A percentile compares a stretch with the other conserved stretches of the same genome.
These are phyloP conservation scores for Pichia thaimueangensis DNA, from an alignment of 805 yeast genomes.

Conservation along the genomic window DNA sequence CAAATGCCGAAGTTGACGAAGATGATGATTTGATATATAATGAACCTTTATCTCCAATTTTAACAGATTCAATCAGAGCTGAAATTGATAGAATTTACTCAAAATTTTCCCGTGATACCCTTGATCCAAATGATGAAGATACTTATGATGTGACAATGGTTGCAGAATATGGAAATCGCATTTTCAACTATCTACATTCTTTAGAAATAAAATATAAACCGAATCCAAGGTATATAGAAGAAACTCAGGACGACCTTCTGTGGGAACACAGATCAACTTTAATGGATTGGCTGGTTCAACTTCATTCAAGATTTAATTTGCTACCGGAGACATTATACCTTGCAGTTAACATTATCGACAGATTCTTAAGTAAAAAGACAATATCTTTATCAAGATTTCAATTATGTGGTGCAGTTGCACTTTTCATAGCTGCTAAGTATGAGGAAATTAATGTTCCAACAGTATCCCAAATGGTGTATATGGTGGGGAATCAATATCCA, in stretches of 20 bases:
- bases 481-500: constrained; percentile 76
- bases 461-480: constrained; percentile 73
- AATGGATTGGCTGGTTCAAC: constrained; percentile 87
- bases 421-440: constrained; percentile 88
- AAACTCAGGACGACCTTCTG: constrained; percentile 63
- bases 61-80: constrained; percentile 40
- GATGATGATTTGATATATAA: constrained; percentile 32
- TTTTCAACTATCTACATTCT: constrained; percentile 70
- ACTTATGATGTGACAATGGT: constrained; percentile 86
- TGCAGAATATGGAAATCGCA: constrained; percentile 83
- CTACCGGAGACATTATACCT: constrained; percentile 80
- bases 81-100: constrained; percentile 48
- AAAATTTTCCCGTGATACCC: constrained; percentile 42
- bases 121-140: constrained; percentile 78
- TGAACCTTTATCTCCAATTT: constrained; percentile 54
- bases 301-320: constrained; percentile 74
- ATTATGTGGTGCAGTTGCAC: constrained; percentile 85
- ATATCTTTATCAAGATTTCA: constrained; percentile 84
- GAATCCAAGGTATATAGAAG: constrained; percentile 66
- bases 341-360: constrained; percentile 79
- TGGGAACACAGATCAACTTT: constrained; percentile 74
- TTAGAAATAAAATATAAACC: constrained; percentile 70
- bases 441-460: constrained; percentile 92
- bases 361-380: constrained; percentile 64
- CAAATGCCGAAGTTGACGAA: constrained; percentile 5